Evolutionary conservation across 1,284 basidiomycete species (phyloP), one percentile per base, ranked within the genome.

Genomic region (Papiliotrema terrestris): DNA sequence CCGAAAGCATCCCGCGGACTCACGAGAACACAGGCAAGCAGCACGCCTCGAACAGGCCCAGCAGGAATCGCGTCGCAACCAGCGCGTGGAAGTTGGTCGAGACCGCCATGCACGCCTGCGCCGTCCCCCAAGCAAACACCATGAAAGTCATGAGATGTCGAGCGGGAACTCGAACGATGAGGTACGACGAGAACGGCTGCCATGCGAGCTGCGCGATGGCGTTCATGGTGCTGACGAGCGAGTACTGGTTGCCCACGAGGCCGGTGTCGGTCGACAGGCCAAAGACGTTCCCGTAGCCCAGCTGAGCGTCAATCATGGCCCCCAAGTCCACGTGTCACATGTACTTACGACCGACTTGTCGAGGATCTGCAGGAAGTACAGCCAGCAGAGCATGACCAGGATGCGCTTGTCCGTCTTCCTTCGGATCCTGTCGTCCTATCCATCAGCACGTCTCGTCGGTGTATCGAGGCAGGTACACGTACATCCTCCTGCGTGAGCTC

Each of bases 1-100:
- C 25, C 5, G 3, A 20, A n/a, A 11, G 5, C 39, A 41, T n/a
- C 15, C 15, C 15, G 43, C 9, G 6, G 19, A 44, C 43, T 44
- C 43, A 44, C 45, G 75, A 65, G 63, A 78, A 76, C 8, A 78
- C 61, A 1, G 76, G 76, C 2, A 78, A 59, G 49, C 73, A 75
- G 6, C 71, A 72, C 1, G 76, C 73, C 52, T 78, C 76, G 51
- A 76, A 78, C 1, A 78, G 68, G 55, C 75, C 76, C 13, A 78
- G 64, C 20, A 78, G 53, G 65, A 75, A 73, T 25, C 75, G 68
- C 17, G 64, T 71, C 11, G 67, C 74, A 26, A 71, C 55, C 8
- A 75, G 59, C 2, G 62, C 52, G 35, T 56, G 59, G 46, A 52
- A 65, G 52, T 56, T 56, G 35, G 59, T 62, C 9, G 67, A 61